These are phyloP conservation scores for Xerophyta viscosa DNA, from an alignment of 106 monocot genomes.

Conservation along the genomic window DNA sequence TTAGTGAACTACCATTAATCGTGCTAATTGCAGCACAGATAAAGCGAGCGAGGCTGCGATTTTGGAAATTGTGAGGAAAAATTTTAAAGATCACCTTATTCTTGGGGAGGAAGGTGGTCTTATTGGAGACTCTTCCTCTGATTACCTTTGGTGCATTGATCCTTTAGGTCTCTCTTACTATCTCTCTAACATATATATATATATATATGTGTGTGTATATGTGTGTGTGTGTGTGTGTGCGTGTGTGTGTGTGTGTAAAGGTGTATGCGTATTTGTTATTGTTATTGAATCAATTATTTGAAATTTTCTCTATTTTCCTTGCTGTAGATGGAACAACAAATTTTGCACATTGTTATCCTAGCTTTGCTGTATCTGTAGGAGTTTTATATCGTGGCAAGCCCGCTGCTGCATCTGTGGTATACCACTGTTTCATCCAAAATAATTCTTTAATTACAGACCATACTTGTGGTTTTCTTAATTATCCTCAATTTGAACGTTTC, in stretches of 20 bases:
- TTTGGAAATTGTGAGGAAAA: conserved; percentile 76
- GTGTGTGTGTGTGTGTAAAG: too few species aligned
- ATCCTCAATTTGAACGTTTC: neutral
- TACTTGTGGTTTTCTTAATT: too few species aligned
- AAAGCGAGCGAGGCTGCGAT: conserved; percentile 82
- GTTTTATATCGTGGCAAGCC: conserved; percentile 93
- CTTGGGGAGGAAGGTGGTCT: conserved; percentile 98
- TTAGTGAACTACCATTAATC: conserved; percentile 1
- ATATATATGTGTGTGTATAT: too few species aligned
- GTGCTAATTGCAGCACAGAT: conserved; percentile 67
- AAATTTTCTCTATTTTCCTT: neutral
- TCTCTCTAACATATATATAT: too few species aligned
- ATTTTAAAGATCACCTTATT: conserved; percentile 86
- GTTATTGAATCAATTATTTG: too few species aligned
- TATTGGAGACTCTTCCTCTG: conserved; percentile 75
- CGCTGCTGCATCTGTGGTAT: conserved; percentile 91
- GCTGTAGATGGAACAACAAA: conserved; percentile 95
- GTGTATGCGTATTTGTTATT: too few species aligned
- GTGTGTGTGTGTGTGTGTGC: too few species aligned
- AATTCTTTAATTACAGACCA: too few species aligned
- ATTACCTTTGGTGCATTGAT: conserved; percentile 99
- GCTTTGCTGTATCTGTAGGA: conserved; percentile 95
- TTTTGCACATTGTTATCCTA: conserved; percentile 97
- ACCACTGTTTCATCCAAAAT: conserved; percentile 2
- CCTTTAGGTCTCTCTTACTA: conserved; percentile 71